These are phyloP conservation scores for Dalechampia spathulata DNA, from an alignment of 441 rosid genomes.

Conservation along the genomic window DNA sequence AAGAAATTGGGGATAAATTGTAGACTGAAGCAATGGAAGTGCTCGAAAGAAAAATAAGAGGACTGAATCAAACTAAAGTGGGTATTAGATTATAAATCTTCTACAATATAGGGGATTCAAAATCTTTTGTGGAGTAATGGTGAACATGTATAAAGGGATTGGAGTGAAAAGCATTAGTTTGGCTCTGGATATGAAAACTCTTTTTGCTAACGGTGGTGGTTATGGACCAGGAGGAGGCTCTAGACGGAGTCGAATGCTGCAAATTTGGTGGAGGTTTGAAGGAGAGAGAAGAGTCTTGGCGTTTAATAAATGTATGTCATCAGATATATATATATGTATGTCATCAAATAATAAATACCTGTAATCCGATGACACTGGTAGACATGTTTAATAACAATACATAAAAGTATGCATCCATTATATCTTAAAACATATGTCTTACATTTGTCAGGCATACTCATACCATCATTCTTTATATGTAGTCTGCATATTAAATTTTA, in stretches of 20 bases:
- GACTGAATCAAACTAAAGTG: conserved; percentile 90
- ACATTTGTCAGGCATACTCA: too few relatives aligned
- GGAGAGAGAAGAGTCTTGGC: conserved; percentile 90
- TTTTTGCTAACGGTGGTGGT: conserved; percentile 35
- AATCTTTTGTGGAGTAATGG: conserved; percentile 67
- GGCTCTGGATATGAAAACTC: conserved; percentile 91
- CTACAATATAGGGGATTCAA: conserved; percentile 84
- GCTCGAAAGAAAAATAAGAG: conserved; percentile 89
- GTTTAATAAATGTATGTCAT: too few relatives aligned
- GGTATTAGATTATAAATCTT: conserved; percentile 95
- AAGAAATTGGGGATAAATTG: conserved; percentile 56
- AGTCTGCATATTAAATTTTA: too few relatives aligned
- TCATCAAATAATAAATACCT: too few relatives aligned
- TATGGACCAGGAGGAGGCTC: conserved; percentile 75
- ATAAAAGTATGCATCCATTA: too few relatives aligned
- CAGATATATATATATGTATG: too few relatives aligned
- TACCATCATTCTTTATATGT: too few relatives aligned
- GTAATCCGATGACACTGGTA: too few relatives aligned
- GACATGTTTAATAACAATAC: too few relatives aligned
- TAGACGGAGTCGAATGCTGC: conserved; percentile 83
- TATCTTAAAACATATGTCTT: too few relatives aligned
- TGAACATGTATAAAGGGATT: conserved; percentile 65
- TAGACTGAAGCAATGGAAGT: conserved; percentile 73
- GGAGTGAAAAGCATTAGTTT: conserved; percentile 67
- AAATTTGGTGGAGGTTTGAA: conserved; percentile 85